These are phyloP conservation scores for Leccinum disarticulatum DNA, from an alignment of 768 basidiomycete genomes.

Conservation along the genomic window DNA sequence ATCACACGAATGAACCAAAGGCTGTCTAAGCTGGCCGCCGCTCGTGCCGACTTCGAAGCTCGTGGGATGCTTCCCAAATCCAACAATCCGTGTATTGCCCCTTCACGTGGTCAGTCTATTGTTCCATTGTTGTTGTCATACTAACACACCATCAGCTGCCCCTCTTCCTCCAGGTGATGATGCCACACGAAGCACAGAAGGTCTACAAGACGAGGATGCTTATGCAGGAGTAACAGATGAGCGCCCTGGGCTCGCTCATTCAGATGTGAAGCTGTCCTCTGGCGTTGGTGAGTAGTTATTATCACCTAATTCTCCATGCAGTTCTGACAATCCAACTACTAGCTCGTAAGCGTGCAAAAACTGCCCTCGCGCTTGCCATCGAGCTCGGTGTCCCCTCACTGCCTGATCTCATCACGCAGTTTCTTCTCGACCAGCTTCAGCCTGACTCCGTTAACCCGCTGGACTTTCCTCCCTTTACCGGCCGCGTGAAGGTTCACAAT, in stretches of 20 bases:
- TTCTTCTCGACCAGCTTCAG: background rate
- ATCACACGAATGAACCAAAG: background rate
- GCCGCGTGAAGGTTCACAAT: background rate
- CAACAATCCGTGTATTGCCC: too few relatives aligned
- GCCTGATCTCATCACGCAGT: background rate
- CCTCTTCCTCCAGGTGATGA: background rate
- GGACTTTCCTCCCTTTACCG: background rate
- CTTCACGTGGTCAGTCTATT: too few relatives aligned
- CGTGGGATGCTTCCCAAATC: background rate
- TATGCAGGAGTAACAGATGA: background rate
- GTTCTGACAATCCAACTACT: too few relatives aligned
- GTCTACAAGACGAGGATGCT: too few relatives aligned
- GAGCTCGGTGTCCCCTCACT: background rate
- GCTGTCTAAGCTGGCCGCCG: background rate
- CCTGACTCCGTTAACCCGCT: background rate
- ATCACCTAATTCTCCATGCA: too few relatives aligned
- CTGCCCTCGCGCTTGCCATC: background rate
- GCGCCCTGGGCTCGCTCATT: background rate
- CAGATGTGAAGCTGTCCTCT: background rate
- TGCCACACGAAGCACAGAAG: too few relatives aligned
- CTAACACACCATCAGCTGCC: background rate
- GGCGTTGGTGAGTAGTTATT: background rate
- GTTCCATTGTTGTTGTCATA: too few relatives aligned
- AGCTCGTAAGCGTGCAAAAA: background rate
- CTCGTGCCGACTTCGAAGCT: background rate